phyloP scores from a whole-genome alignment of 148 eudicot species.

The Spergularia bocconei region DNA sequence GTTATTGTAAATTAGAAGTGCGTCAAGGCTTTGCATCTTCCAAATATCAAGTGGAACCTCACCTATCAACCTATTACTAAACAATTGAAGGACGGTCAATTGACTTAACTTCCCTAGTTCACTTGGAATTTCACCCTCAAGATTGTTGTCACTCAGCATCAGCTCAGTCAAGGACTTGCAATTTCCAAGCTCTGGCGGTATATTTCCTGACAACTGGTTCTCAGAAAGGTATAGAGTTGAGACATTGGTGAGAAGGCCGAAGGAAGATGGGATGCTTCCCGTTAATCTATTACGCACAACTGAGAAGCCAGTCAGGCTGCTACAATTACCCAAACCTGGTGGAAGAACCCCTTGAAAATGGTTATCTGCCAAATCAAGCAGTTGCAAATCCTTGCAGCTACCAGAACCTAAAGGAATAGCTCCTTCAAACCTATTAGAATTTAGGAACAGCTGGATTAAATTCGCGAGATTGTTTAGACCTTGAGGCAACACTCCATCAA shows the following conservation, averaged over 20 bases:
- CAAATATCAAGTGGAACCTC: slow-evolving; percentile 60
- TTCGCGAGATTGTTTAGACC: slow-evolving; percentile 46
- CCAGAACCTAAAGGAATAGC: slow-evolving; percentile 47
- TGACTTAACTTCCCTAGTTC: slow-evolving; percentile 51
- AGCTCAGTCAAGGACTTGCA: slow-evolving; percentile 46
- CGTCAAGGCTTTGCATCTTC: slow-evolving; percentile 59
- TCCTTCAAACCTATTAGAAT: slow-evolving; percentile 48
- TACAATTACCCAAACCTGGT: slow-evolving; percentile 54
- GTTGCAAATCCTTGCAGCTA: slow-evolving; percentile 37
- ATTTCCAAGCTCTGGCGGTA: slow-evolving; percentile 73
- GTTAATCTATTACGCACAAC: slow-evolving; percentile 47
- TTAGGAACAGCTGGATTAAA: slow-evolving; percentile 37
- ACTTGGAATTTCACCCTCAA: slow-evolving; percentile 62
- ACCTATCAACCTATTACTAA: slow-evolving; percentile 52
- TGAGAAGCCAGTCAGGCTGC: slow-evolving; percentile 36
- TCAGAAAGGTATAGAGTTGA: slow-evolving; percentile 42
- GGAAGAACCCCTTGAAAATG: slow-evolving; percentile 49
- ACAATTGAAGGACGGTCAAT: slow-evolving; percentile 39
- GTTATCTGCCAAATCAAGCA: slow-evolving; percentile 52
- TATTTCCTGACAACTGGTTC: slow-evolving; percentile 54
- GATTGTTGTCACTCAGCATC: slow-evolving; percentile 44
- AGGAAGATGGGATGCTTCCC: slow-evolving; percentile 62
- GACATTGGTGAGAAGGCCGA: slow-evolving; percentile 49
- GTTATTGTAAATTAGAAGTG: slow-evolving; percentile 47
- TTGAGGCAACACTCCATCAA: slow-evolving; percentile 55